Base-by-base conservation (phyloP, 495 filamentous ascomycete genomes). In the Margaritispora aquatica region DNA sequence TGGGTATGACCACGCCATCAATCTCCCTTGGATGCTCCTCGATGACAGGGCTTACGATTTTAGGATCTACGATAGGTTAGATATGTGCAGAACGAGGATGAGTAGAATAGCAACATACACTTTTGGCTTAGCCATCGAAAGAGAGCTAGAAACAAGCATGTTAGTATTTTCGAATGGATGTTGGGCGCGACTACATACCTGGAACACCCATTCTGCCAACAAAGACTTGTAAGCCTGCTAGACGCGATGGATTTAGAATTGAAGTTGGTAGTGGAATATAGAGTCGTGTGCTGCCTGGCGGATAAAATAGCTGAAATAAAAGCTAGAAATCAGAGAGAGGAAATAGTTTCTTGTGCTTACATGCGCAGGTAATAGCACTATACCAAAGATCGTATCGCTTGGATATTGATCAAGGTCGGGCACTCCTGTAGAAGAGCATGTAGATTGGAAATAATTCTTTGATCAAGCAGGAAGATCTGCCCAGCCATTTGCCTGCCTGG, bases 31-130 rank as follows among this genome's bases (percentile, higher is more conserved):
- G 85, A 59, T 81, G 77, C 48, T 97, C 90, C 74, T 99, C 94
- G 55, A 90, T 83, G 46, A 99, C 94, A 19, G 87, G 77, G 11
- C 88, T 90, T 63, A 97, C 86, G 70, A 97, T 97, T 76, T 97
- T 97, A 56, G 94, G 93, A 63, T 96, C 93, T 64, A 94, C 76
- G 83, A 87, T 90, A 26, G 95, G 84, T 89, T 89, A 96, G 76
- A 88, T 2, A 38, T 15, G 17, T 20, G 34, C n/a, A 24, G 15
- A 26, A 15, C 11, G 17, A 36, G 22, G n/a, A 13, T 22, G 24
- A 52, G 29, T 38, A 26, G n/a, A 41, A n/a, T n/a, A n/a, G n/a
- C n/a, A n/a, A 54, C 41, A 54, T 61, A 46, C 56, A 65, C 96
- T 95, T 96, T 77, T 85, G 87, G 70, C 88, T 92, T 21, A 97